Evolutionary conservation across 768 basidiomycete species (phyloP), one percentile per base, ranked within the genome.

Genomic region (Suillus spraguei): DNA sequence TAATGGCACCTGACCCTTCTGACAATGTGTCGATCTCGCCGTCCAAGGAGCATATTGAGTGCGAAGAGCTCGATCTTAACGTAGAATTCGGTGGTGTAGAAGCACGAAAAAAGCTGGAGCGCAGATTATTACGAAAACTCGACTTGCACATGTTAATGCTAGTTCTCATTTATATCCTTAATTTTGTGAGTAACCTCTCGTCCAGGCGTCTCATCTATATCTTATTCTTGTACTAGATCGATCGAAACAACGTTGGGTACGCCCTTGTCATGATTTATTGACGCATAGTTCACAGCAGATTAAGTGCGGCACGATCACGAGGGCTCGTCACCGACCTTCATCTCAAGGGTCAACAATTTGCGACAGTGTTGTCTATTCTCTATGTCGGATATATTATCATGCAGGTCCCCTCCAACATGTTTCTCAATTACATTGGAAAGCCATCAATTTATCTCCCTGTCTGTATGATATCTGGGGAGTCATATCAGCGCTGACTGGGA

Each of bases 391-490:
- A 77, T 65, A 77, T 80, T 44, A 70, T 77, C 46, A 79, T 78
- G 78, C 78, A 80, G 67, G 68, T 79, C 3, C 78, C 80, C 24
- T 91, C 90, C 9, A 91, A 90, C 69, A 87, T 90, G 83, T 84
- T 89, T 66, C 75, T 90, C 54, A 87, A 88, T 66, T 81, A 84
- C 69, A 83, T 88, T 20, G 89, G 87, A 49, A 76, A 82, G 69
- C 91, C 90, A 1, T 90, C 88, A 0, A 72, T 87, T 63, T 88
- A 90, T 72, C 78, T 90, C 5, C 87, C 90, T 0, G 67, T 63
- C 47, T 87, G 85, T 67, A 91, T 91, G 89, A 78, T 85, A 67
- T 90, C 32, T 92, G 90, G 90, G 92, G 91, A 3, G 75, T 77
- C 38, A 81, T 87, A 22, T 87, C 86, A 16, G 72, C 79, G 44